Evolutionary conservation across 768 basidiomycete species (phyloP).

Genomic region (Tylopilus plumbeoviolaceoides): DNA sequence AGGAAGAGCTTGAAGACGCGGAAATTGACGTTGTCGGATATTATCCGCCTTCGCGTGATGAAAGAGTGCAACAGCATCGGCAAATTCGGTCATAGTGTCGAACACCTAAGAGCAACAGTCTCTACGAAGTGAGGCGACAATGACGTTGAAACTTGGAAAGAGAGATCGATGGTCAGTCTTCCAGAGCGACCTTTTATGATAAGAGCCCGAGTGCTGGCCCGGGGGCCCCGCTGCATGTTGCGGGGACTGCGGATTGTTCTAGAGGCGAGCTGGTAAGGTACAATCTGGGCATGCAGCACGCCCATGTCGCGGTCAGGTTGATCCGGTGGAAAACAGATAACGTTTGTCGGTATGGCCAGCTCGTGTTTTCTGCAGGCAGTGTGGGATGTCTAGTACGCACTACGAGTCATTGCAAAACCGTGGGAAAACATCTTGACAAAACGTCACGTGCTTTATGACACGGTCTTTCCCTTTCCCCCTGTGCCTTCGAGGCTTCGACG

Average conservation of each 20-base stretch:
- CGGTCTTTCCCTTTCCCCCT: slow-evolving; percentile 13
- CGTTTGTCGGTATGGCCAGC: too few species aligned
- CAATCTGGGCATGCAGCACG: too few species aligned
- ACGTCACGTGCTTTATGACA: background rate
- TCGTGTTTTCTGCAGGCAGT: too few species aligned
- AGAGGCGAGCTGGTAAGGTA: too few species aligned
- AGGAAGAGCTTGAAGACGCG: slow-evolving; percentile 31
- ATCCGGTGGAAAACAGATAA: too few species aligned
- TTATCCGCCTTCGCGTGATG: slow-evolving; percentile 19
- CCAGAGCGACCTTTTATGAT: background rate
- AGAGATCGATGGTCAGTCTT: background rate
- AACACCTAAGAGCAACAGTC: background rate
- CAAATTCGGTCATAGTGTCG: background rate
- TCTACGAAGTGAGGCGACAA: background rate
- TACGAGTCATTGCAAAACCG: too few species aligned
- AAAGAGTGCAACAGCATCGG: slow-evolving; percentile 14
- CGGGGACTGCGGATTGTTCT: too few species aligned
- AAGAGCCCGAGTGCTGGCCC: too few species aligned
- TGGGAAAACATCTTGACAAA: too few species aligned
- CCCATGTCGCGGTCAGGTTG: too few species aligned
- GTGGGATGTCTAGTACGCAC: too few species aligned
- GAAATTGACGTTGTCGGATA: slow-evolving; percentile 28
- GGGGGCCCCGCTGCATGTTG: background rate
- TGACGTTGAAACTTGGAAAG: background rate
- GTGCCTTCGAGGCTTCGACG: background rate